These are phyloP conservation scores for Umbelopsis vinacea DNA, from an alignment of 192 early-diverging fungal genomes.

Conservation along the genomic window DNA sequence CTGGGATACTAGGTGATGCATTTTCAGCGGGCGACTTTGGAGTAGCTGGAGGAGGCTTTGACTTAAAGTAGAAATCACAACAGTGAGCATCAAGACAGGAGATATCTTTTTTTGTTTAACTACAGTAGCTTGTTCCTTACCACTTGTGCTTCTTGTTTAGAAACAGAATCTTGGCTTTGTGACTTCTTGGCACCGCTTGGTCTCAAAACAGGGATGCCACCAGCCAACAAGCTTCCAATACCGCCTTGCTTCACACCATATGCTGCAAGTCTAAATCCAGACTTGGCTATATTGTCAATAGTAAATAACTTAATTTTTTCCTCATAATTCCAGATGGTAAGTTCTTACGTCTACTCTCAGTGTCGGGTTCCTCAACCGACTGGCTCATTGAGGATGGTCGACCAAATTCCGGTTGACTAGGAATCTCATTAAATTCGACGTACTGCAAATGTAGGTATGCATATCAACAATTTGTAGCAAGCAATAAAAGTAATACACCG, in stretches of 20 bases:
- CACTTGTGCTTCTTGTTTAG: background rate
- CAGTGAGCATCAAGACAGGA: background rate
- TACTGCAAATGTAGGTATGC: background rate
- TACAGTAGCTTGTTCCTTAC: background rate
- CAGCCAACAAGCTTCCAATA: conserved; percentile 73
- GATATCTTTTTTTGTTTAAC: too few species aligned
- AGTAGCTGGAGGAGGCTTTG: conserved; percentile 12
- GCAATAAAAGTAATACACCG: background rate
- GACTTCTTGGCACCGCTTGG: conserved; percentile 2
- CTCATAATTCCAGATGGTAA: background rate
- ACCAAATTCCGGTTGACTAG: conserved; percentile 6
- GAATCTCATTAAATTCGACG: conserved; percentile 9
- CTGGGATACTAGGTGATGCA: background rate
- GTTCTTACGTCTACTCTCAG: conserved; percentile 19
- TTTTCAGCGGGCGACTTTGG: conserved; percentile 5
- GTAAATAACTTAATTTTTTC: background rate
- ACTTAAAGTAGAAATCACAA: background rate
- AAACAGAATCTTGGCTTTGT: conserved; percentile 7
- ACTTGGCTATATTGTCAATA: background rate
- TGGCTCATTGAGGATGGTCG: background rate
- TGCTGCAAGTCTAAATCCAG: conserved; percentile 66
- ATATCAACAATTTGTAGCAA: background rate
- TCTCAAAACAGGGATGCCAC: conserved; percentile 62
- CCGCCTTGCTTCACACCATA: conserved; percentile 81
- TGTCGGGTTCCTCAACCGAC: background rate